Percentiles rank a stretch among this genome's conserved stretches.
phyloP scores from a whole-genome alignment of 371 early-diverging fungal species.

The Syncephalis fuscata region DNA sequence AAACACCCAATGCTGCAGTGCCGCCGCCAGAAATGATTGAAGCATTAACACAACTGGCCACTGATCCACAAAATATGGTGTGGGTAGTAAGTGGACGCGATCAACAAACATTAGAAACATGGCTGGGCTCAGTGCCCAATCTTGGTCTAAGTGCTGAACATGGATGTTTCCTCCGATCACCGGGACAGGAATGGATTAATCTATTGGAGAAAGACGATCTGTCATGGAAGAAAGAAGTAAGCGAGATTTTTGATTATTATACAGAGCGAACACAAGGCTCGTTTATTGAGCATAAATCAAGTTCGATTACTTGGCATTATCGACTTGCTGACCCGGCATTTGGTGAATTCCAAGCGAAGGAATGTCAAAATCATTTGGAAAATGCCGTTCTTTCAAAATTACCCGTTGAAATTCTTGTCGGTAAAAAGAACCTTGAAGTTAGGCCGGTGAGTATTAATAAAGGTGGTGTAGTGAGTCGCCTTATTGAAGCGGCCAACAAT shows the following conservation, averaged over 20 bases:
- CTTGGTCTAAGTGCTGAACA: conserved; percentile 47
- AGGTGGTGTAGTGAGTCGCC: conserved; percentile 84
- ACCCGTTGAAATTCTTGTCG: conserved; percentile 85
- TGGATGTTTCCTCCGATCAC: neutral
- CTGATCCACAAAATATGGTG: conserved; percentile 70
- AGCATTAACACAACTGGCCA: conserved; percentile 39
- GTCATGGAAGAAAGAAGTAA: conserved; percentile 72
- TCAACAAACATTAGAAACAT: conserved; percentile 57
- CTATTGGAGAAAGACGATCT: conserved; percentile 63
- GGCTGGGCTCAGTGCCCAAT: conserved; percentile 62
- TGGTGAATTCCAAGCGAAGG: conserved; percentile 70
- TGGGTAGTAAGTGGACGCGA: conserved; percentile 91
- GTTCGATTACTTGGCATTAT: conserved; percentile 84
- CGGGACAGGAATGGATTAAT: conserved; percentile 49
- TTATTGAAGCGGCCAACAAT: conserved; percentile 27
- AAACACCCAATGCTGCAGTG: conserved; percentile 41
- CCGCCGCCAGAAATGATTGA: conserved; percentile 46
- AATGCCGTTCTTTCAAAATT: conserved; percentile 72
- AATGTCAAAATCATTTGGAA: conserved; percentile 83
- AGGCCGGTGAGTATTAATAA: conserved; percentile 61
- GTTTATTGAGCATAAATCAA: conserved; percentile 73
- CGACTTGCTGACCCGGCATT: conserved; percentile 73
- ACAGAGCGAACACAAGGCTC: conserved; percentile 77
- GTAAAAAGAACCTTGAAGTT: conserved; percentile 94
- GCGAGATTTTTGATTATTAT: conserved; percentile 75